Evolutionary conservation across 768 basidiomycete genomes (phyloP), one percentile per base, ranked within the genome.

Genomic region (Omphalotus guepiniiformis): DNA sequence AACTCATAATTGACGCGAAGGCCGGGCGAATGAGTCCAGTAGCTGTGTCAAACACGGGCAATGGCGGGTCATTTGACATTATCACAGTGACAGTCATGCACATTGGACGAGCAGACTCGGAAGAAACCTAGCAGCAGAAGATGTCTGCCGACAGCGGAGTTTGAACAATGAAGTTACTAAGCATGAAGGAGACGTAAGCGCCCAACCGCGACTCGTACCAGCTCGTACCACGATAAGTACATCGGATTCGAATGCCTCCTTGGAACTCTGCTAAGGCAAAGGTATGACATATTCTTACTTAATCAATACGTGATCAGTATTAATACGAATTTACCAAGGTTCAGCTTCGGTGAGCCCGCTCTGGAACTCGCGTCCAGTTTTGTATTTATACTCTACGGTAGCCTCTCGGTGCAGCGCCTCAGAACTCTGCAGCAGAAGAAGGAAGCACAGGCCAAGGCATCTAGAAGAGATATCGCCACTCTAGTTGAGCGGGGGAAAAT

Each of bases 391-490:
- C 43, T 32, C 42, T 32, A 32, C 19, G 54, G 27, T 49, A 93
- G 89, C 49, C 74, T 94, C 27, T 88, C 89, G 1, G 86, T 93
- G 18, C 90, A 94, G 63, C 80, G 89, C 15, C 71, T 93, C 50
- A 78, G 89, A 47, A 93, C 84, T 16, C 69, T 93, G 8, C 88
- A 93, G 56, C 88, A 93, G 69, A 98, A 98, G 79, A 93, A 88
- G 67, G 82, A 85, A 55, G 92, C 93, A 0, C 81, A 96, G 52
- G 78, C 77, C 1, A 80, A 80, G 56, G 65, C 70, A 53, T 67
- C 86, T 28, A 74, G 93, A 16, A 74, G 89, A 35, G 91, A 94
- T 52, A 89, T 93, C 40, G 91, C 91, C 4, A 73, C 79, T 19
- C 71, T 92, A 15, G 62, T 95, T 6, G 89, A 93, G 65, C 76